Base-by-base conservation (phyloP, 2,329 filamentous ascomycete species). In the Colletotrichum brevisporum region DNA sequence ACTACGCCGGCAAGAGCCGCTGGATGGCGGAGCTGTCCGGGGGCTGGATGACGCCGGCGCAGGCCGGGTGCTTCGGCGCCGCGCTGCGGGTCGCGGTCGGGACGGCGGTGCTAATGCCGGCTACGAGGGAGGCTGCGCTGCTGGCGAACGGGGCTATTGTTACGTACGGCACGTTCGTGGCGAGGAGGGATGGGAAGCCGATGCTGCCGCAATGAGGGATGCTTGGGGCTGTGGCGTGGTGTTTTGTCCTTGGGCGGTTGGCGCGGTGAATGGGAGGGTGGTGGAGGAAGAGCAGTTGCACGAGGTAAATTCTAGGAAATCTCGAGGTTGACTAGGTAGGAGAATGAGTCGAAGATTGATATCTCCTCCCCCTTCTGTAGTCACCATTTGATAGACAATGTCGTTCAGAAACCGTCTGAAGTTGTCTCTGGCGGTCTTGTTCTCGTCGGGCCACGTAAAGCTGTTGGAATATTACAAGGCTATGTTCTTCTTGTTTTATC, bases 1-100 rank as follows among this genome's bases (percentile, higher is more conserved):
- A 48, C 56, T 36, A 59, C 12, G 56, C 56, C 56, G 56, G 56
- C 24, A 59, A 50, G 16, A 59, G 45, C n/a, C 36, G 24, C 26
- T 50, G 56, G 56, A 50, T 50, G n/a, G 36, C 43, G 16, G 56
- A 59, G 16, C 56, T 59, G 5, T 50, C 56, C 5, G 56, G 24
- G n/a, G 24, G 43, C 56, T 45, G 56, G n/a, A 10, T 48, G 1
- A 15, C 12, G 43, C 1, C 56, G 43, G 48, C 43, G 6, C 56
- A 48, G n/a, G 56, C 56, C n/a, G 24, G 43, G 26, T 50, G 24
- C 4, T 26, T 45, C 56, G 56, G 56, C 27, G 56, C 56, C 26
- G 56, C 45, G n/a, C 43, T 59, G 24, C 43, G 43, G 45, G 27
- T 50, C 45, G 43, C 43, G 3, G 26, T 59, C 16, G 43, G 56